Base-by-base conservation (phyloP, 1,284 basidiomycete species). In the Irpex sp. region DNA sequence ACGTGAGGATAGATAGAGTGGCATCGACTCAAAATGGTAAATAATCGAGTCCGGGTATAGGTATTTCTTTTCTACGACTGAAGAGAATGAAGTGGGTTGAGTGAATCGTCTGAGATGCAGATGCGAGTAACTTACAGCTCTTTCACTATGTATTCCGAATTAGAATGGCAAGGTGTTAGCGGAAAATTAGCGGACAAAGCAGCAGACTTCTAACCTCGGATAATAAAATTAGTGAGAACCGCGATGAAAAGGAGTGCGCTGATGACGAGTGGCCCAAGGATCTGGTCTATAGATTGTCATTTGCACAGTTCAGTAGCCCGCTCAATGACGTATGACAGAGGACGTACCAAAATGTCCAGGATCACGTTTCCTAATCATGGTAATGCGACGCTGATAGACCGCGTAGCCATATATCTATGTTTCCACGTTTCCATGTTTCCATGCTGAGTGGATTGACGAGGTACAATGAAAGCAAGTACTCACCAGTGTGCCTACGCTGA, bases 281-380 rank as follows among this genome's bases (percentile, higher is more conserved):
- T 83, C 61, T 88, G 83, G 73, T 95, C 95, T 96, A 67, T 5
- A 46, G 17, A 59, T 31, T 43, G 61, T 21, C 17, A 54, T 47
- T 56, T 56, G 63, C 8, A 61, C 58, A 5, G 57, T n/a, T 35
- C 13, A 35, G 50, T 63, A 58, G 37, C 19, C 47, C 31, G 56
- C n/a, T 6, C 31, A 56, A 49, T 43, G 19, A 36, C 15, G 1
- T 8, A 4, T 15, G 11, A 15, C 17, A 64, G 47, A 5, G 21
- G 31, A 78, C 83, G 50, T 63, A 95, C 94, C 94, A 71, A 98
- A 97, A 70, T 92, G 88, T 2, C 94, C 93, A n/a, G 94, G 89
- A 77, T 96, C 92, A 59, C 95, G 84, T 65, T 89, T 87, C 35
- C 92, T 90, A 69, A 99, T 98, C 84, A 95, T 89, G 54, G 91